Evolutionary conservation across 2,329 filamentous ascomycete genomes (phyloP).

Genomic region (Dactylellina drechsleri): DNA sequence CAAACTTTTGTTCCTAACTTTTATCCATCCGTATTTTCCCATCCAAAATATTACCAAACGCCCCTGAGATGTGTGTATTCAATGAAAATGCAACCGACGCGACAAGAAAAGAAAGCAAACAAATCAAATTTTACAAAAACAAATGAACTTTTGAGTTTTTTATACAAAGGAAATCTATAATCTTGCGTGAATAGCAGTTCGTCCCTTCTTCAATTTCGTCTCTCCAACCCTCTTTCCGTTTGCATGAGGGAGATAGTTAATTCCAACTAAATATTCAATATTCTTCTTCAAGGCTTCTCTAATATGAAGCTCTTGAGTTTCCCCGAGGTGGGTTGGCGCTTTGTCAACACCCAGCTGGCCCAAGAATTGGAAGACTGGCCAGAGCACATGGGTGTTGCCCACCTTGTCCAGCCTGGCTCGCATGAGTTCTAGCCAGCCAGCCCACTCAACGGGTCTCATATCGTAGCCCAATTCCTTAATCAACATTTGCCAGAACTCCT

Average conservation of each 20-base stretch:
- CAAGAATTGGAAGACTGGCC: conserved; percentile 20
- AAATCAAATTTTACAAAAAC: background rate
- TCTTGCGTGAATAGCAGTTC: conserved; percentile 20
- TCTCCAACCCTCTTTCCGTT: conserved; percentile 13
- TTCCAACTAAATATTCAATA: conserved; percentile 25
- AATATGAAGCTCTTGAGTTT: conserved; percentile 4
- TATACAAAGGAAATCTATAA: conserved; percentile 19
- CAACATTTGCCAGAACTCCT: conserved; percentile 24
- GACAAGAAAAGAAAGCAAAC: background rate
- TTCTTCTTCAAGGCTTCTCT: conserved; percentile 20
- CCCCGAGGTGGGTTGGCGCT: conserved; percentile 2
- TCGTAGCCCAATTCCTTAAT: conserved; percentile 14
- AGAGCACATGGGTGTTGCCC: conserved; percentile 17
- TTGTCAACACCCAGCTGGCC: conserved; percentile 12
- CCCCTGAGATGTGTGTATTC: no score
- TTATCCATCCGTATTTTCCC: no score
- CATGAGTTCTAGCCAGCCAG: conserved; percentile 19
- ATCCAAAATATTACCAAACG: no score
- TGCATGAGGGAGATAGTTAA: conserved; percentile 13
- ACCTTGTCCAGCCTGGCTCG: conserved; percentile 5
- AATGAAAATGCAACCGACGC: background rate
- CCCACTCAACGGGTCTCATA: conserved; percentile 12
- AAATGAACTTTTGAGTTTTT: background rate
- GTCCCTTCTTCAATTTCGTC: conserved; percentile 11
- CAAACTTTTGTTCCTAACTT: no score